phyloP scores from a whole-genome alignment of 2,329 filamentous ascomycete species.

The Esteya vermicola region DNA sequence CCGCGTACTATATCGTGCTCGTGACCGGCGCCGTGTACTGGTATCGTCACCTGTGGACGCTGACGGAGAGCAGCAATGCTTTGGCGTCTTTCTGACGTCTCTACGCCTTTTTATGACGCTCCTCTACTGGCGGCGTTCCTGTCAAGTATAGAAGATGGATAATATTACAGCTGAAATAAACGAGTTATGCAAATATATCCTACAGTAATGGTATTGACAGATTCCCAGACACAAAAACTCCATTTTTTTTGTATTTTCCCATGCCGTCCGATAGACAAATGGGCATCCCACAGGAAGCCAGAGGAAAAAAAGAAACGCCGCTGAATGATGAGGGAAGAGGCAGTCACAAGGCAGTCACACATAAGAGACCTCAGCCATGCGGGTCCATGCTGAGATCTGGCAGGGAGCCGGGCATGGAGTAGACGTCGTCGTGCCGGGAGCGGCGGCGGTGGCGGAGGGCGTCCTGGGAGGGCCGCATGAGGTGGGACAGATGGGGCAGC shows the following conservation, averaged over 20 bases:
- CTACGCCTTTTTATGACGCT: too few species aligned
- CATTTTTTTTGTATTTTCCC: too few species aligned
- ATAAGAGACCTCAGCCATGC: conserved; percentile 10
- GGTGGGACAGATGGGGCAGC: conserved; percentile 1
- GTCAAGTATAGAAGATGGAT: too few species aligned
- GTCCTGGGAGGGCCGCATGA: conserved; percentile 11
- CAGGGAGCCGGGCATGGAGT: conserved; percentile 30
- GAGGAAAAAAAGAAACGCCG: not conserved
- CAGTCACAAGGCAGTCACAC: too few species aligned
- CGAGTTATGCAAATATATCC: too few species aligned
- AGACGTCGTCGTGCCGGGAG: conserved; percentile 20
- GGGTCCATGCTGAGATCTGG: conserved; percentile 22
- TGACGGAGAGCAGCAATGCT: conserved; percentile 51
- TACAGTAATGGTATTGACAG: too few species aligned
- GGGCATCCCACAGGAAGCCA: not conserved
- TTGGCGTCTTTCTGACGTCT: conserved; percentile 20
- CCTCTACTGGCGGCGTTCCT: too few species aligned
- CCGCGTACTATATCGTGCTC: conserved; percentile 75
- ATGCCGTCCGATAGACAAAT: too few species aligned
- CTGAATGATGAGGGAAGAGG: not conserved
- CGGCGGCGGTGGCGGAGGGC: conserved; percentile 24
- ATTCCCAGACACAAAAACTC: not conserved
- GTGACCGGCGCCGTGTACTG: conserved; percentile 58
- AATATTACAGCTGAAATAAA: too few species aligned
- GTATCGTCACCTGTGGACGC: conserved; percentile 52